Base-by-base conservation (phyloP, 2,329 filamentous ascomycete genomes). In the Phaeosphaeriaceae sp. region DNA sequence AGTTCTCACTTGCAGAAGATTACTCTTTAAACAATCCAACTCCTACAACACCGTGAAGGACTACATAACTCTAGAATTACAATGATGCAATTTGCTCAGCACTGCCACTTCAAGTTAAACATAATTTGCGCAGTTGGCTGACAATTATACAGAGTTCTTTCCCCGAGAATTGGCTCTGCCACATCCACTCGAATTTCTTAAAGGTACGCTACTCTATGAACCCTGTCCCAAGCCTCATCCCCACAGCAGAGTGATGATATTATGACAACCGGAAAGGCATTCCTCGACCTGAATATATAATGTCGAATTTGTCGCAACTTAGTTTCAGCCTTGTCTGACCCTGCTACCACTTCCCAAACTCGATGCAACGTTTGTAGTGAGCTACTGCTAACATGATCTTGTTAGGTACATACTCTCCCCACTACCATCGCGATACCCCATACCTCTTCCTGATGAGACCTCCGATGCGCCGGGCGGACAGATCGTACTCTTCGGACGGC, bases 261-360 rank as follows among this genome's bases (percentile, higher is more conserved):
- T 77, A 81, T 78, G 85, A 88, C 85, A 86, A 31, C 15, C 83
- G 83, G 83, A 86, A 82, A 85, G 86, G 86, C 85, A 88, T 88
- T 88, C 86, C 86, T 88, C 86, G 84, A 84, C 81, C 86, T 83
- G 84, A 88, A 88, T 79, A 80, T 77, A 81, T 76, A 78, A 83
- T 88, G 85, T 87, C 83, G 85, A 88, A 85, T 82, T 81, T 85
- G 84, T 87, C 66, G 60, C 82, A 78, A 76, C 81, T 76, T 86
- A 88, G 86, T 88, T 88, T 88, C 86, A 88, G 86, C 86, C 86
- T 88, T 88, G 86, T 88, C 85, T 88, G 86, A 88, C 78, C 71
- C 67, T 70, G 68, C 67, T 65, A 49, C 61, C 60, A 54, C 45
- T 47, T 42, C 53, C 22, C 51, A 57, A 57, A 60, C 44, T 62